phyloP scores from a whole-genome alignment of 1,284 basidiomycete species.

The Rhodotorula sp. region DNA sequence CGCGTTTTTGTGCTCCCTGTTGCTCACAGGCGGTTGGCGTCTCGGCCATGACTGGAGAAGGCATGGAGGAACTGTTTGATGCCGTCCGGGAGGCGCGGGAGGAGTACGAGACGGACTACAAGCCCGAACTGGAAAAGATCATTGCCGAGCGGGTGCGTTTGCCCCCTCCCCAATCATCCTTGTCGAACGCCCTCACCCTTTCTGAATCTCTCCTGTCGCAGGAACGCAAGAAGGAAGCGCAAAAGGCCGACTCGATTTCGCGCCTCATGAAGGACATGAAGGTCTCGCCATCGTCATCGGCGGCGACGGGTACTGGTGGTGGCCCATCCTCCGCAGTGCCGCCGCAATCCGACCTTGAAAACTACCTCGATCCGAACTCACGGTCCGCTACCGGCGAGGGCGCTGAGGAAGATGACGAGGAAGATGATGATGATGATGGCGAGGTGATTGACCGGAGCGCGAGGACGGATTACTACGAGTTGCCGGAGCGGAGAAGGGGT shows the following conservation, averaged over 20 bases:
- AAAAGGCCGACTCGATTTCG: conserved; percentile 64
- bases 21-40: conserved; percentile 87
- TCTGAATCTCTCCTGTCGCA: neutral
- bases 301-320: neutral
- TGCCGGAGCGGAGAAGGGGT: conserved; percentile 22
- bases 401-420: conserved; percentile 61
- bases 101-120: conserved; percentile 86
- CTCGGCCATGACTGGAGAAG: conserved; percentile 89
- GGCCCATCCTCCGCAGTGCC: conserved; percentile 57
- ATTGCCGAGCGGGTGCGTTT: conserved; percentile 50
- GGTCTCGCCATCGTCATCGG: conserved; percentile 48
- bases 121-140: conserved; percentile 80
- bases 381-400: neutral
- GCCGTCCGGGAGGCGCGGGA: conserved; percentile 82
- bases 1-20: no score
- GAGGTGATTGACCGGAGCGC: conserved; percentile 49
- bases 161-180: neutral
- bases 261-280: conserved; percentile 82
- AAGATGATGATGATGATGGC: conserved; percentile 51
- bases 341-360: conserved; percentile 57
- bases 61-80: conserved; percentile 84
- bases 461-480: conserved; percentile 35
- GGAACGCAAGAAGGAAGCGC: conserved; percentile 60
- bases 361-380: conserved; percentile 48
- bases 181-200: conserved; percentile 49